Conservation (phyloP, 2,329 filamentous ascomycete genomes). For the Raffaelea albimanens region DNA sequence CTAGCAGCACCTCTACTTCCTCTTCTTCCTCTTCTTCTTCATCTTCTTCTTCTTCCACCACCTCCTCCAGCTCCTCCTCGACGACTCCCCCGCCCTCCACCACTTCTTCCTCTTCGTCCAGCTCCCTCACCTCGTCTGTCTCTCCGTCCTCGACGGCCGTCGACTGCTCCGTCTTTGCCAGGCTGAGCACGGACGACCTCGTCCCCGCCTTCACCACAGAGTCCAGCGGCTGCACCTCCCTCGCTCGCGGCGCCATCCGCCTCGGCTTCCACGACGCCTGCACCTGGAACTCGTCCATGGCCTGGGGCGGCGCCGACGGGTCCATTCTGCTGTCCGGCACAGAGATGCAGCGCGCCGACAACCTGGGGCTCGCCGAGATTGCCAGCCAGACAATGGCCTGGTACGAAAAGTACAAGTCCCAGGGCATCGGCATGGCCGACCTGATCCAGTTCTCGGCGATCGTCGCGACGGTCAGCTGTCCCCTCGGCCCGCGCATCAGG, state of each 20-base stretch:
- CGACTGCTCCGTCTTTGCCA: background rate
- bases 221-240: slow-evolving; percentile 21
- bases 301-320: slow-evolving; percentile 31
- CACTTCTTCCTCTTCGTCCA: background rate
- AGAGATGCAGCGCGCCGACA: slow-evolving; percentile 28
- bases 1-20: background rate
- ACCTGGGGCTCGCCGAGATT: slow-evolving; percentile 36
- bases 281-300: slow-evolving; percentile 24
- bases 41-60: too few relatives aligned
- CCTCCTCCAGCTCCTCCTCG: background rate
- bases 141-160: background rate
- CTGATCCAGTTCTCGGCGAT: slow-evolving; percentile 40
- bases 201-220: slow-evolving; percentile 6
- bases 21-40: background rate
- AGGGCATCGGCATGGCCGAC: slow-evolving; percentile 40
- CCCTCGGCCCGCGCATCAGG: slow-evolving; percentile 38
- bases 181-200: background rate
- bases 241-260: slow-evolving; percentile 33
- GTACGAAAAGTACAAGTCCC: slow-evolving; percentile 25
- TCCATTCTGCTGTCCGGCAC: slow-evolving; percentile 29
- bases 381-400: slow-evolving; percentile 26
- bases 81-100: background rate
- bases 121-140: background rate
- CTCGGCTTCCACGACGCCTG: slow-evolving; percentile 38
- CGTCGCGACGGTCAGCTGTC: slow-evolving; percentile 39